These are phyloP conservation scores for Aspergillus nanangensis DNA, from an alignment of 495 filamentous ascomycete species.

Conservation along the genomic window DNA sequence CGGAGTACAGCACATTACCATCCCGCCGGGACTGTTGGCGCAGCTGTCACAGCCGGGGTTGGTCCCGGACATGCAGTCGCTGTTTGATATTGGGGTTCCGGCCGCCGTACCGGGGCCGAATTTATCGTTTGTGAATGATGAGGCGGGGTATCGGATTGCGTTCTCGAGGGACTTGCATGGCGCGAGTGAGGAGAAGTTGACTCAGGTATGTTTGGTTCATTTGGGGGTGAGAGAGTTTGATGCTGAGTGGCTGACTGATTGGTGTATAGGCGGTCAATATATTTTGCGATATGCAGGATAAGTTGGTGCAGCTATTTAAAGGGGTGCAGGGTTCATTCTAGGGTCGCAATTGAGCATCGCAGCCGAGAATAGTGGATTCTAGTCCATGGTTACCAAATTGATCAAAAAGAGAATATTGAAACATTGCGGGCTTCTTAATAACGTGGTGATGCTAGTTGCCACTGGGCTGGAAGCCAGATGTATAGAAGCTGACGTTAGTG, in stretches of 20 bases:
- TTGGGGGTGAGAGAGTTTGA: not conserved
- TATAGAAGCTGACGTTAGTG: no score
- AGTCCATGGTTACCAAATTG: no score
- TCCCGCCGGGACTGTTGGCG: slow-evolving; percentile 47
- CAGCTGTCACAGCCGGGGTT: slow-evolving; percentile 36
- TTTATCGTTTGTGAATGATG: slow-evolving; percentile 34
- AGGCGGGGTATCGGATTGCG: slow-evolving; percentile 41
- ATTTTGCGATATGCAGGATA: slow-evolving; percentile 56
- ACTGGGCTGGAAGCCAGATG: no score
- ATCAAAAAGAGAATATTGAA: no score
- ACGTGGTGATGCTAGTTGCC: no score
- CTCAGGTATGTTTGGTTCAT: slow-evolving; percentile 44
- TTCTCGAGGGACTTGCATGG: slow-evolving; percentile 47
- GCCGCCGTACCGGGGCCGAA: slow-evolving; percentile 1
- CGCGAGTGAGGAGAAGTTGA: slow-evolving; percentile 47
- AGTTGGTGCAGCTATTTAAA: slow-evolving; percentile 44
- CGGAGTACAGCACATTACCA: slow-evolving; percentile 53
- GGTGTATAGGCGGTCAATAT: slow-evolving; percentile 49
- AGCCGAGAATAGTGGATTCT: no score
- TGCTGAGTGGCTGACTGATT: not conserved
- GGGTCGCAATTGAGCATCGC: not conserved
- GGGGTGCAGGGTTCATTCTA: slow-evolving; percentile 21
- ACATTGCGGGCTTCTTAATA: no score
- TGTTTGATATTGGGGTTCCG: slow-evolving; percentile 25
- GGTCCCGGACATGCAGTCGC: slow-evolving; percentile 23